Base-by-base conservation (phyloP, 2,329 filamentous ascomycete genomes). In the Pestalotiopsis sp. region DNA sequence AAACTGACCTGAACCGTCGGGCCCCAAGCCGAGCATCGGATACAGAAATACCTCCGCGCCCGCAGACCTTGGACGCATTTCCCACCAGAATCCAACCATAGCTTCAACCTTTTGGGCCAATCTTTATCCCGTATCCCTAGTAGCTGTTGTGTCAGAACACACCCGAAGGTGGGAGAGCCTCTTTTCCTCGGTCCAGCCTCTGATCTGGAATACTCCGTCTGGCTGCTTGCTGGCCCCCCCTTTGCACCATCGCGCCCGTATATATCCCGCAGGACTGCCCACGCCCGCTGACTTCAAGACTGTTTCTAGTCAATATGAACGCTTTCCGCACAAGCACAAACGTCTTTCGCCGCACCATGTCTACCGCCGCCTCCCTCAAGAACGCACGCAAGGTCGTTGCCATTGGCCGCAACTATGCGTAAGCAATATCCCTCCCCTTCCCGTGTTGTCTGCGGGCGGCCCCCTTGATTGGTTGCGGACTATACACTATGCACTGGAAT, bases 371-470 rank as follows among this genome's bases (percentile, higher is more conserved):
- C 59, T 80, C 82, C 27, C 77, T 89, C 67, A 86, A 83, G 76
- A 83, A 85, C 66, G 88, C 89, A 27, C 85, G 87, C 71, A 93
- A 97, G 86, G 89, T 97, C 67, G 92, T 97, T 79, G 98, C 95
- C 83, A 97, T 98, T 78, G 94, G 94, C 75, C 90, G 96, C 76
- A 97, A 99, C 86, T 99, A 98, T 87, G 95, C 95, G 93, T 96
- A 82, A 79, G 91, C 73, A 58, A 36, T 36, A 2, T 60, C 6
- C 45, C 11, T 60, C 27, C 12, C 12, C 59, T 45, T 38, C n/a
- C 49, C 25, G 49, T 45, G 52, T 52, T 31, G n/a, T 38, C 57
- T 27, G 23, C 6, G 17, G 25, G 14, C 57, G 31, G 31, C 25
- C n/a, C 39, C 62, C 39, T 12, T 36, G 12, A 45, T 62, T 62